Percentiles rank a stretch among this genome's conserved stretches.
phyloP scores from a whole-genome alignment of 768 basidiomycete species.

The Calocybe cyanea region DNA sequence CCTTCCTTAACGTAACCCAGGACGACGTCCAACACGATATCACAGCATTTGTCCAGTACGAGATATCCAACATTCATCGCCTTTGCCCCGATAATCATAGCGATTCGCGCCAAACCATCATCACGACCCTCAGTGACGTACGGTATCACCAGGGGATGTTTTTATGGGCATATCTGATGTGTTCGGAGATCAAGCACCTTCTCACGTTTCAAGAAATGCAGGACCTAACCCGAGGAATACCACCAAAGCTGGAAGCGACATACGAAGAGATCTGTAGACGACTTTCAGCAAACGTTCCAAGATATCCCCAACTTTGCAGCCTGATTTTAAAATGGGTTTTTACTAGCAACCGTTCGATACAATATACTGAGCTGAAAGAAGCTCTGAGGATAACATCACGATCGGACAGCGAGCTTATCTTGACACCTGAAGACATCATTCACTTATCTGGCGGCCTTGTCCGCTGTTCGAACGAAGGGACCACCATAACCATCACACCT shows the following conservation, averaged over 20 bases:
- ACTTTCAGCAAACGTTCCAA: not conserved
- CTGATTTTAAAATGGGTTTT: conserved; percentile 5
- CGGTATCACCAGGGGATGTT: conserved; percentile 7
- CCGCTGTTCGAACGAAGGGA: too few relatives aligned
- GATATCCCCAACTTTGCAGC: not conserved
- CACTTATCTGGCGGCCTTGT: too few relatives aligned
- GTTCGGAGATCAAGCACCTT: not conserved
- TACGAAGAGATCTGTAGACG: conserved; percentile 4
- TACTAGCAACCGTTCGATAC: conserved; percentile 3
- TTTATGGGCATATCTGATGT: conserved; percentile 5
- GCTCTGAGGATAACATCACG: not conserved
- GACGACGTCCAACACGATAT: conserved; percentile 6
- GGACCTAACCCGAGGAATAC: not conserved
- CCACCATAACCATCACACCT: not conserved
- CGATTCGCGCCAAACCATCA: not conserved
- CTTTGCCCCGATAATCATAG: not conserved
- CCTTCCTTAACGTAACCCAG: not conserved
- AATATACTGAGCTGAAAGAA: conserved; percentile 3
- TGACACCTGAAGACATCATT: too few relatives aligned
- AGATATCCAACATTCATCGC: not conserved
- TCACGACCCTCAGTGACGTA: not conserved
- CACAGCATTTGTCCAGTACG: not conserved
- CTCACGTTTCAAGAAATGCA: not conserved
- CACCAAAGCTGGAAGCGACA: not conserved
- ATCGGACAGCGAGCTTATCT: too few relatives aligned